Conservation (phyloP, 805 yeast genomes). For the Sungouiozyma ichnusensis region DNA sequence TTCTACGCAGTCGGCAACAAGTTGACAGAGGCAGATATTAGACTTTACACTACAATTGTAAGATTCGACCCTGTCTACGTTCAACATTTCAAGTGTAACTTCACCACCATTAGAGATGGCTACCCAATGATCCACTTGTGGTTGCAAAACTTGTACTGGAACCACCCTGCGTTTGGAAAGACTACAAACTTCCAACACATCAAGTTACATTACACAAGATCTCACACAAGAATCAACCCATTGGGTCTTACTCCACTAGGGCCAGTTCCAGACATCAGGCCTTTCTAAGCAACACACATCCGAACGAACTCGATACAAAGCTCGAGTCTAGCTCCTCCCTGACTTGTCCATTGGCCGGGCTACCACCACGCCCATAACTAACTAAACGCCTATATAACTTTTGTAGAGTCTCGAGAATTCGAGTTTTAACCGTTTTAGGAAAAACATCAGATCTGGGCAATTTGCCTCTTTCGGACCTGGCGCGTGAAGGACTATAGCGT, state of each 20-base stretch:
- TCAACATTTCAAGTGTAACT: slow-evolving; percentile 90
- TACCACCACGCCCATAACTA: too few species aligned
- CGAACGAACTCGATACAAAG: too few species aligned
- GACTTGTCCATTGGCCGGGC: too few species aligned
- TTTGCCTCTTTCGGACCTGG: not conserved
- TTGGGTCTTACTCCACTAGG: slow-evolving; percentile 78
- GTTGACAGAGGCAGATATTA: slow-evolving; percentile 83
- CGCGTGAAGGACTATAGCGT: not conserved
- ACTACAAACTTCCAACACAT: slow-evolving; percentile 87
- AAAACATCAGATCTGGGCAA: not conserved
- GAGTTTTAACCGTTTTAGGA: not conserved
- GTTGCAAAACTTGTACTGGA: slow-evolving; percentile 80
- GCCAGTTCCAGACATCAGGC: slow-evolving; percentile 67
- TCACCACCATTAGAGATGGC: slow-evolving; percentile 66
- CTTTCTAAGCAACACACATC: slow-evolving; percentile 24
- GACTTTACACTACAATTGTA: slow-evolving; percentile 77
- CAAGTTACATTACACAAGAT: slow-evolving; percentile 81
- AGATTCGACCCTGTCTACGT: slow-evolving; percentile 91
- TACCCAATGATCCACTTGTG: slow-evolving; percentile 73
- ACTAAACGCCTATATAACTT: too few species aligned
- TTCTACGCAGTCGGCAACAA: slow-evolving; percentile 48
- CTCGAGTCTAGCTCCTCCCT: too few species aligned
- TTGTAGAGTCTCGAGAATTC: not conserved
- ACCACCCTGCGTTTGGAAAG: slow-evolving; percentile 53
- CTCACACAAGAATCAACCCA: slow-evolving; percentile 75